Evolutionary conservation across 2,329 filamentous ascomycete species (phyloP), one percentile per base, ranked within the genome.

Genomic region (Trichoderma lentiforme): DNA sequence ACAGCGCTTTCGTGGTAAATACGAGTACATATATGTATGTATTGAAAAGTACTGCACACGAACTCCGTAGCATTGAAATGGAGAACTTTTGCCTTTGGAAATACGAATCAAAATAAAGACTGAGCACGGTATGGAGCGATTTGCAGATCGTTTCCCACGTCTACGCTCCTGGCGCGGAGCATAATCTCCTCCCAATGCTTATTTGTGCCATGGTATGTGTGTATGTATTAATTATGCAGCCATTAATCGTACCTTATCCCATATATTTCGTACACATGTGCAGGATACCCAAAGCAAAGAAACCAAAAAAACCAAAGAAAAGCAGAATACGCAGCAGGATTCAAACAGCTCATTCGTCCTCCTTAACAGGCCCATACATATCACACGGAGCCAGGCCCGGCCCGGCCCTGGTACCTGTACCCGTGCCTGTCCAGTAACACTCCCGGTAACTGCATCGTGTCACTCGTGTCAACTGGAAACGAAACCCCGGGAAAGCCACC

Each of bases 391-490:
- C 39, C 28, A 43, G 39, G 39, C 32, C 28, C 28, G 28, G 30
- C 28, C 66, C 28, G 18, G 56, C 36, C 66, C 36, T 34, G 43
- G 39, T 36, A 62, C 32, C 53, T 57, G 64, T 32, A 36, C 63
- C 64, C 47, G 62, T 32, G 34, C 30, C 58, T 62, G 58, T 39
- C 34, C n/a, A 39, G 53, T 51, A 43, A 21, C 39, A 62, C 60
- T 26, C 21, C 32, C 9, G 39, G 53, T 61, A 70, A 62, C 47
- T 70, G 57, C 39, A 67, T 71, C 62, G 63, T 65, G 63, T 67
- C 70, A 71, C 62, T 71, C 62, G 21, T 66, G 39, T 60, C 62
- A 61, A 71, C 36, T 34, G 47, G 24, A 69, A 69, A 51, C n/a
- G 56, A 36, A 61, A 36, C 39, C 56, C 43, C 30, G 51, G 64